These are phyloP conservation scores for Stellera chamaejasme DNA, from an alignment of 345 rosid species.

Conservation along the genomic window DNA sequence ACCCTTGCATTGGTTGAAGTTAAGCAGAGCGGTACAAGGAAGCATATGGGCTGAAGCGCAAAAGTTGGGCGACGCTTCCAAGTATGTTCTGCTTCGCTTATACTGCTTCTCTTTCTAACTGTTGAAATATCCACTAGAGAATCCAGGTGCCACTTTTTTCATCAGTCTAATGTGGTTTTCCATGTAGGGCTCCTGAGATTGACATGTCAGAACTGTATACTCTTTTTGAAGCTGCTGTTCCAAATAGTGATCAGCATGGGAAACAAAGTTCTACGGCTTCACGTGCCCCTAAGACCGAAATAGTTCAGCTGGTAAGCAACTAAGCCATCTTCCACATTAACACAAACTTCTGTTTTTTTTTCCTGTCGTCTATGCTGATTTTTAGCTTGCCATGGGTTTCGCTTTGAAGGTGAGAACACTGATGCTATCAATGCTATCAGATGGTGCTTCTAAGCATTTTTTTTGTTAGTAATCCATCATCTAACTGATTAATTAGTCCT, in stretches of 20 bases:
- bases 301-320: conserved; percentile 77
- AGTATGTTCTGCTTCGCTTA: conserved; percentile 37
- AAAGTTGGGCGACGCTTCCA: conserved; percentile 74
- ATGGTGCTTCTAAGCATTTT: no score
- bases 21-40: conserved; percentile 87
- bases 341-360: background rate
- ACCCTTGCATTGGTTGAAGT: conserved; percentile 96
- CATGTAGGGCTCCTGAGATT: conserved; percentile 80
- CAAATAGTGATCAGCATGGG: conserved; percentile 37
- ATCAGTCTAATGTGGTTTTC: conserved; percentile 3
- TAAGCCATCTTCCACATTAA: background rate
- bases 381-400: background rate
- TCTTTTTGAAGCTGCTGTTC: conserved; percentile 75
- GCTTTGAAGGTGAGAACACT: no score
- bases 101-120: conserved; percentile 7
- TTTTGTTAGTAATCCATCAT: no score
- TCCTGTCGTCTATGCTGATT: conserved; percentile 1
- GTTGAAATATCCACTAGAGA: background rate
- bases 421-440: no score
- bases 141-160: conserved; percentile 3
- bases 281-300: conserved; percentile 63
- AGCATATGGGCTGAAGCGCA: conserved; percentile 98
- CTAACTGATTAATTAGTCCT: no score
- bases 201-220: conserved; percentile 91
- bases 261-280: conserved; percentile 33